A percentile compares a stretch with the other conserved stretches of the same genome.
Evolutionary conservation across 2,329 filamentous ascomycete genomes (phyloP).

Genomic region (Fusarium albidum): DNA sequence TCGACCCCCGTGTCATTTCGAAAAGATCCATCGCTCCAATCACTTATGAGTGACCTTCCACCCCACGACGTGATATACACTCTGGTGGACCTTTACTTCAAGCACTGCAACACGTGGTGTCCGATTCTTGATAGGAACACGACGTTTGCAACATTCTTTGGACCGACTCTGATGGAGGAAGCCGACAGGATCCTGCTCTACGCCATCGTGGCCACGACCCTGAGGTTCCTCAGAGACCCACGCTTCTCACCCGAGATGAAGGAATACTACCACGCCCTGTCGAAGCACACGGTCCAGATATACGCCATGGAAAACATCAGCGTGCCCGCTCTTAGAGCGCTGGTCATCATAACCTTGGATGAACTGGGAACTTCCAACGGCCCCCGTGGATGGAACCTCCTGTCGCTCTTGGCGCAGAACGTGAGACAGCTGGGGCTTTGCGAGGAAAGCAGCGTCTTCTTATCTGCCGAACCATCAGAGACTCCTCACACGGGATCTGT

Average conservation of each 20-base stretch:
- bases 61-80: constrained; percentile 68
- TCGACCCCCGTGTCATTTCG: constrained; percentile 12
- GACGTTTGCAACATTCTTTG: constrained; percentile 51
- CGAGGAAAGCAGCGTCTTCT: constrained; percentile 49
- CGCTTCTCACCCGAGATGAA: constrained; percentile 48
- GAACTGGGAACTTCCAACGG: constrained; percentile 54
- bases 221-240: constrained; percentile 52
- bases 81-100: constrained; percentile 69
- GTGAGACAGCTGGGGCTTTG: constrained; percentile 50
- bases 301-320: constrained; percentile 53
- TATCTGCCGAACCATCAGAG: constrained; percentile 45
- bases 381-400: constrained; percentile 52
- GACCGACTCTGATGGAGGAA: constrained; percentile 49
- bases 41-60: constrained; percentile 59
- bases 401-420: constrained; percentile 50
- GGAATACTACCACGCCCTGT: constrained; percentile 49
- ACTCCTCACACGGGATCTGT: constrained; percentile 46
- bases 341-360: constrained; percentile 53
- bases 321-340: constrained; percentile 49
- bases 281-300: constrained; percentile 50
- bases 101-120: constrained; percentile 69
- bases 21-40: constrained; percentile 42
- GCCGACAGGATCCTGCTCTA: constrained; percentile 52
- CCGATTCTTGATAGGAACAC: constrained; percentile 55
- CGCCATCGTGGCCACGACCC: constrained; percentile 54